Evolutionary conservation across 2,329 filamentous ascomycete genomes (phyloP).

Genomic region (Leptosphaerulina australis): DNA sequence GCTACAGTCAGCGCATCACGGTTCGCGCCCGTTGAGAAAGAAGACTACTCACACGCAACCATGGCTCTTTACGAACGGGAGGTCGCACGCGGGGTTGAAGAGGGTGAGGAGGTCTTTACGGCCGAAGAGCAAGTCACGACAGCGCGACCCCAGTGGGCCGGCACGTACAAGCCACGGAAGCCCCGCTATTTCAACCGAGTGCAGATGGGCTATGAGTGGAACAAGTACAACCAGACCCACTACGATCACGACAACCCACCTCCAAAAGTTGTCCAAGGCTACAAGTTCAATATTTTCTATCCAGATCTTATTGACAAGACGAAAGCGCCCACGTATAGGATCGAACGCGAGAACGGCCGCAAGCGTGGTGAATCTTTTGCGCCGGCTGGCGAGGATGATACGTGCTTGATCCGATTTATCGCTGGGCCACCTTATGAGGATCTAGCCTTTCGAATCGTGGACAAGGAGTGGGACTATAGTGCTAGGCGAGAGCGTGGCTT

Average conservation of each 20-base stretch:
- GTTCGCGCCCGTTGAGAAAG: conserved; percentile 71
- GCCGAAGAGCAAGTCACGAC: conserved; percentile 80
- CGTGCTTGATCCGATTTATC: conserved; percentile 93
- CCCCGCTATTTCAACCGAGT: conserved; percentile 97
- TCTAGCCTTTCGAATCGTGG: conserved; percentile 94
- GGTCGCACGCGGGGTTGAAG: conserved; percentile 85
- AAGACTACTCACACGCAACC: conserved; percentile 85
- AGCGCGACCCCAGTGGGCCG: conserved; percentile 76
- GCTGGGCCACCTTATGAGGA: conserved; percentile 96
- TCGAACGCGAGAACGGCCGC: conserved; percentile 89
- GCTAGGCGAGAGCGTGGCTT: conserved; percentile 94
- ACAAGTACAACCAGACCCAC: conserved; percentile 99
- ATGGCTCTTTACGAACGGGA: conserved; percentile 91
- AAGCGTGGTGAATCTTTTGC: conserved; percentile 91
- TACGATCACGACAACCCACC: conserved; percentile 98
- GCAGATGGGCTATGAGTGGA: conserved; percentile 99
- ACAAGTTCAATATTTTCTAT: conserved; percentile 99
- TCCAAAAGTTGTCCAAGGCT: conserved; percentile 96
- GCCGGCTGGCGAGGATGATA: conserved; percentile 93
- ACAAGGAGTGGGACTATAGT: conserved; percentile 99
- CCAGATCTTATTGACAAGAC: conserved; percentile 94
- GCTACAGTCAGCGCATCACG: conserved; percentile 65
- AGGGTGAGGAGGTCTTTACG: conserved; percentile 95
- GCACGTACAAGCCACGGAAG: conserved; percentile 86
- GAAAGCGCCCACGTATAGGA: conserved; percentile 93